Evolutionary conservation across 2,329 filamentous ascomycete genomes (phyloP), one percentile per base, ranked within the genome.

Genomic region (Ploettnerulaceae sp.): DNA sequence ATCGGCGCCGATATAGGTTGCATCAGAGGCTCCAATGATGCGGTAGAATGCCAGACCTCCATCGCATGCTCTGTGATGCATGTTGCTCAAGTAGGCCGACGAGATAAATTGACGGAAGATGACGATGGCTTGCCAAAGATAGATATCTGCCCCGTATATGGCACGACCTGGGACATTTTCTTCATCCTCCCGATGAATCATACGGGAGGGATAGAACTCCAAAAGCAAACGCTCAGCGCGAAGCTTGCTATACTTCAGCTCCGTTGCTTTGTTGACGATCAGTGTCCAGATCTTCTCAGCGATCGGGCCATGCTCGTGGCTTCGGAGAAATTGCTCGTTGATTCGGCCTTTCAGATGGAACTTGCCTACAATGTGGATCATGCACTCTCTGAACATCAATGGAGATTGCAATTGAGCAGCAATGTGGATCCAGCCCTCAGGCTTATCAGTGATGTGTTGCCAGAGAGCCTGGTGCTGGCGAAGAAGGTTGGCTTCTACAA

Each of bases 341-440:
- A 61, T 44, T 6, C 36, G 42, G 33, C 43, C 33, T 7, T 37
- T 22, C 11, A 56, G 17, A 12, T 60, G 51, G 20, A 47, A 59
- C 4, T 41, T 35, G 4, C 60, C 60, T 3, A 56, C 49, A 11
- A 61, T 32, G 34, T 62, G 59, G n/a, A 57, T 42, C 38, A 62
- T 56, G 4, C 56, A 53, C 25, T 63, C 60, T 17, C 53, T 48
- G 34, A 62, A 61, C n/a, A 63, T 61, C 8, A 58, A 43, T 6
- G 56, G 48, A 1, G 58, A 61, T 38, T 58, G 49, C 5, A 63
- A 41, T 7, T 54, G 50, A 4, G 47, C 37, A 14, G 51, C 59
- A 20, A 62, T 36, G 20, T 51, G 49, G n/a, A 59, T 48, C 58
- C 60, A 63, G 11, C 38, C 38, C 11, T 58, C 56, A 1, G 57